Evolutionary conservation across 352 stramenopile species (phyloP).

Genomic region (Pythium phragmiticola): DNA sequence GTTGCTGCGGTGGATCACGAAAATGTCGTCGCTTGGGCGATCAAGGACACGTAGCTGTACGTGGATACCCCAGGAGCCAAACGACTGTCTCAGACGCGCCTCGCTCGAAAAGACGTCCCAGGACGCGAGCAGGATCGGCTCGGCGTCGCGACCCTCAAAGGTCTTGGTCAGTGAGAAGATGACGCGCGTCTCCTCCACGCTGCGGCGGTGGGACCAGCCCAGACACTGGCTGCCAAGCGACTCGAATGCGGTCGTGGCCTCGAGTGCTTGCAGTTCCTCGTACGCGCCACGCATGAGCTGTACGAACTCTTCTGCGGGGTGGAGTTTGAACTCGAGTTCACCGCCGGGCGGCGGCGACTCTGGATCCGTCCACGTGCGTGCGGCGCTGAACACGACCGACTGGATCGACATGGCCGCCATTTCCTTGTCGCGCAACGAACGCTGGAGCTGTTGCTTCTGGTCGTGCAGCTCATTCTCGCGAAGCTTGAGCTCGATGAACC

Average conservation of each 20-base stretch:
- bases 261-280: slow-evolving; percentile 10
- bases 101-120: slow-evolving; percentile 48
- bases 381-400: slow-evolving; percentile 9
- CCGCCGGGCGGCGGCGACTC: not conserved
- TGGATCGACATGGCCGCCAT: slow-evolving; percentile 21
- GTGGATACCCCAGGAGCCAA: slow-evolving; percentile 4
- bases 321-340: not conserved
- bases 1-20: slow-evolving; percentile 49
- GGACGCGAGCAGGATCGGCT: slow-evolving; percentile 44
- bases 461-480: slow-evolving; percentile 9
- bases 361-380: slow-evolving; percentile 11
- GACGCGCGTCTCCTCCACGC: slow-evolving; percentile 36
- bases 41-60: slow-evolving; percentile 45
- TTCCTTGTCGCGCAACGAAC: slow-evolving; percentile 9
- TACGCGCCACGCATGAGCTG: slow-evolving; percentile 16
- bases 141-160: slow-evolving; percentile 40
- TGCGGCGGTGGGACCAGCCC: slow-evolving; percentile 57
- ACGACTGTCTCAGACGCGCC: slow-evolving; percentile 16
- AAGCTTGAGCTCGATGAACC: slow-evolving; percentile 25
- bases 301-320: slow-evolving; percentile 8
- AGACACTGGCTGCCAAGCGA: slow-evolving; percentile 26
- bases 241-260: slow-evolving; percentile 11
- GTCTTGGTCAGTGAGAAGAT: slow-evolving; percentile 68
- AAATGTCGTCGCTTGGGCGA: slow-evolving; percentile 57
- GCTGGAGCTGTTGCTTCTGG: slow-evolving; percentile 20